Base-by-base conservation (phyloP, 306 rosid species). In the Myrica gale region DNA sequence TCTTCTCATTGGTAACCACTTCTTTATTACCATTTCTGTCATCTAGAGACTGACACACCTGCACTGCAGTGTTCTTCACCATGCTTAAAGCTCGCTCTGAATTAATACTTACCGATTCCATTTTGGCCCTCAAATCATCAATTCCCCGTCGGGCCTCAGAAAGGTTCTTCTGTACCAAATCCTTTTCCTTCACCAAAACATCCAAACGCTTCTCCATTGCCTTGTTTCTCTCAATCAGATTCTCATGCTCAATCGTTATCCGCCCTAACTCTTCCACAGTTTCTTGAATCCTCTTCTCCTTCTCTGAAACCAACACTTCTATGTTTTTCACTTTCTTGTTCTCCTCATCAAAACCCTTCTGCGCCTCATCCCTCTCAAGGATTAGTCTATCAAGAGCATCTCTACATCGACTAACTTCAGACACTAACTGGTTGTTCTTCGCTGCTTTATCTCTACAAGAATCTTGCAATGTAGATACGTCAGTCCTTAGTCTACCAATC, bases 51-150 rank as follows among this genome's bases (percentile, higher is more conserved):
- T 76, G 69, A 54, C 86, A 76, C 50, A 91, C 74, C 9, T 52
- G 5, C 37, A 87, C 82, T 26, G 89, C 82, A 7, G 97, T 88
- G 17, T 70, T 72, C 89, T 87, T 90, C 92, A 95, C 47, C 89
- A 85, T 54, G 32, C 81, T 48, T 58, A 89, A 72, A 4, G 92
- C 89, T 79, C 71, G 74, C 69, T 80, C 78, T 4, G 87, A 78
- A 43, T 79, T 82, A 53, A 10, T 41, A 21, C 79, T 54, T 15
- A 83, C 85, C 19, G 62, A 76, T 6, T 92, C 88, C 45, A 78
- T 26, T 76, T 88, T 84, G 12, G 74, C 86, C 60, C 65, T 88
- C 82, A 88, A 79, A 37, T 88, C 88, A 23, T 81, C 73, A 23
- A 66, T 51, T 26, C 74, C 78, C 7, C 21, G 68, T 61, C 60